Conservation (phyloP, 2,329 filamentous ascomycete species). For the Macrophomina phaseolina region DNA sequence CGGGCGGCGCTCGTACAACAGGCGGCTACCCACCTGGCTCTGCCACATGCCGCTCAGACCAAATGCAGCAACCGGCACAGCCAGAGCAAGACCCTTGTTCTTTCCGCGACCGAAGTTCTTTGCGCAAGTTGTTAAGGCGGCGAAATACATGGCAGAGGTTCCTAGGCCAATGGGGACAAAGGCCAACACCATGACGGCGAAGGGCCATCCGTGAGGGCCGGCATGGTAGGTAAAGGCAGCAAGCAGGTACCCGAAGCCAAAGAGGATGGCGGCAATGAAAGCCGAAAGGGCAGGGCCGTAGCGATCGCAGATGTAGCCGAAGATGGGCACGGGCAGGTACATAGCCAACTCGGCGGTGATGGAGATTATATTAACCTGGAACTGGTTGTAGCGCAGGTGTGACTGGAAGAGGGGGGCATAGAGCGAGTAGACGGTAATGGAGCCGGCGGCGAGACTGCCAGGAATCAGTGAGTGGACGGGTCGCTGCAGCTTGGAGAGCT, state of each 20-base stretch:
- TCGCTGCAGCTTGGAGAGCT: background rate
- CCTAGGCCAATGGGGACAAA: slow-evolving; percentile 84
- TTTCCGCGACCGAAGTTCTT: slow-evolving; percentile 96
- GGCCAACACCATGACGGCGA: slow-evolving; percentile 81
- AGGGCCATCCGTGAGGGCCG: slow-evolving; percentile 69
- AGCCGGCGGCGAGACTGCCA: slow-evolving; percentile 75
- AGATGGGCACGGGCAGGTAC: slow-evolving; percentile 88
- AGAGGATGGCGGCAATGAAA: slow-evolving; percentile 72
- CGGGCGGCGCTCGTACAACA: slow-evolving; percentile 72
- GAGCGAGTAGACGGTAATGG: slow-evolving; percentile 90
- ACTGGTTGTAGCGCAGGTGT: slow-evolving; percentile 83
- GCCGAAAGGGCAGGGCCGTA: slow-evolving; percentile 80
- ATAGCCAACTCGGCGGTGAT: slow-evolving; percentile 86
- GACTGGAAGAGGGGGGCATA: slow-evolving; percentile 92
- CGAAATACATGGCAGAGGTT: slow-evolving; percentile 87
- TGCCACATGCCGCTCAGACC: slow-evolving; percentile 96
- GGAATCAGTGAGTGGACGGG: background rate
- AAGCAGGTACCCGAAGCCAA: slow-evolving; percentile 80
- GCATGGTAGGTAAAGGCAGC: slow-evolving; percentile 79
- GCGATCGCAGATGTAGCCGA: slow-evolving; percentile 92
- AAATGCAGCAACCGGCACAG: slow-evolving; percentile 89
- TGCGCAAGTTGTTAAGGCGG: slow-evolving; percentile 90
- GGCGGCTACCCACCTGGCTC: slow-evolving; percentile 80
- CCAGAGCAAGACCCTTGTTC: slow-evolving; percentile 86
- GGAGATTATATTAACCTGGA: slow-evolving; percentile 88